These are phyloP conservation scores for Penicillium roqueforti DNA, from an alignment of 495 filamentous ascomycete species.

Conservation along the genomic window DNA sequence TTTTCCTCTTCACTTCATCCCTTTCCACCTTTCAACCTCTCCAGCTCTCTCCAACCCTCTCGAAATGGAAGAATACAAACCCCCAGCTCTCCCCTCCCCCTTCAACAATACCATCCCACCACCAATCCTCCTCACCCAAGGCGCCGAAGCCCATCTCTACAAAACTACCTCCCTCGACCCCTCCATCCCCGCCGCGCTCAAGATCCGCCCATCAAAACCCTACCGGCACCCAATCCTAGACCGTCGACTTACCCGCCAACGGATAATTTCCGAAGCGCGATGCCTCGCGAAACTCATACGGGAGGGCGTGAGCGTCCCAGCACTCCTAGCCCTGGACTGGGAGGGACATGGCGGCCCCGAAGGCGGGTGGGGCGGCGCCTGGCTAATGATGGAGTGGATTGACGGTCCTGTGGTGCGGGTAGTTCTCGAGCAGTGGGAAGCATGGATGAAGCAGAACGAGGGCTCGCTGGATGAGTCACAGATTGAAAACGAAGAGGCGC, in stretches of 20 bases:
- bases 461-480: constrained; percentile 19
- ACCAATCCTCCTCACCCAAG: constrained; percentile 70
- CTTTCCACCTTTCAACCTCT: not conserved
- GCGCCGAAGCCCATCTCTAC: constrained; percentile 94
- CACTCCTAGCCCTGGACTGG: constrained; percentile 70
- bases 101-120: constrained; percentile 57
- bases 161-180: constrained; percentile 73
- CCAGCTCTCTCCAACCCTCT: not conserved
- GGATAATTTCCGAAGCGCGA: constrained; percentile 82
- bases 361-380: constrained; percentile 58
- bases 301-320: constrained; percentile 76
- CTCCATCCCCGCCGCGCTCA: constrained; percentile 69
- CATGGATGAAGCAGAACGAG: constrained; percentile 32
- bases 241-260: constrained; percentile 75
- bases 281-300: constrained; percentile 68
- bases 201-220: constrained; percentile 87
- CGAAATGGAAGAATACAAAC: constrained; percentile 28
- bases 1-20: constrained; percentile 5
- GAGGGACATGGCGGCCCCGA: constrained; percentile 36
- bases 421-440: constrained; percentile 62
- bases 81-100: constrained; percentile 57
- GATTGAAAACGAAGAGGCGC: constrained; percentile 38
- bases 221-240: constrained; percentile 94
- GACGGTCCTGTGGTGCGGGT: constrained; percentile 65
- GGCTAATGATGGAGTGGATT: constrained; percentile 91